Percentiles rank a stretch among this genome's conserved stretches.
phyloP scores from a whole-genome alignment of 2,329 filamentous ascomycete genomes.

The Penicillium sp. region DNA sequence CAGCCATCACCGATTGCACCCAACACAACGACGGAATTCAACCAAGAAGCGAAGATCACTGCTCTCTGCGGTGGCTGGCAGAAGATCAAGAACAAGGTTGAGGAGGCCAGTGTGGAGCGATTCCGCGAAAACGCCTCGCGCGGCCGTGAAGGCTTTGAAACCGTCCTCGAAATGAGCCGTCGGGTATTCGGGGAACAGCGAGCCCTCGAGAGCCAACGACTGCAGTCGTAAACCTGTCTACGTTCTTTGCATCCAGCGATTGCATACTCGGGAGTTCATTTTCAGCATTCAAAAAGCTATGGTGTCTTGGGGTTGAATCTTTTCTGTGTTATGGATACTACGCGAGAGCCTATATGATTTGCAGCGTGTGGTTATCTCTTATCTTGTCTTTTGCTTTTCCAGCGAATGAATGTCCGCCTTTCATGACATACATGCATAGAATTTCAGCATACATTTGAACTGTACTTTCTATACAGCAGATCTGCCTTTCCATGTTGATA shows the following conservation, averaged over 20 bases:
- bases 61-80: slow-evolving; percentile 96
- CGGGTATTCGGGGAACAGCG: slow-evolving; percentile 87
- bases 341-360: slow-evolving; percentile 8
- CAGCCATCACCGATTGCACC: slow-evolving; percentile 53
- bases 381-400: not conserved
- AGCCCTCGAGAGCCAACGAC: slow-evolving; percentile 53
- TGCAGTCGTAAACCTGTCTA: slow-evolving; percentile 23
- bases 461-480: not conserved
- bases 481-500: not conserved
- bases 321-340: slow-evolving; percentile 7
- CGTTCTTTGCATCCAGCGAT: slow-evolving; percentile 25
- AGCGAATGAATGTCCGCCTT: slow-evolving; percentile 14
- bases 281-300: slow-evolving; percentile 20
- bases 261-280: slow-evolving; percentile 31
- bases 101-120: slow-evolving; percentile 80
- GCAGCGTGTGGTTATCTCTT: slow-evolving; percentile 4
- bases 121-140: slow-evolving; percentile 89
- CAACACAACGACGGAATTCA: slow-evolving; percentile 66
- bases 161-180: slow-evolving; percentile 86
- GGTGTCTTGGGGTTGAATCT: slow-evolving; percentile 11
- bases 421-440: slow-evolving; percentile 12
- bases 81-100: slow-evolving; percentile 91
- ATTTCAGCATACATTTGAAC: slow-evolving; percentile 6
- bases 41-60: slow-evolving; percentile 86
- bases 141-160: slow-evolving; percentile 91